Evolutionary conservation across 345 rosid species (phyloP).

Genomic region (Populus simonii): DNA sequence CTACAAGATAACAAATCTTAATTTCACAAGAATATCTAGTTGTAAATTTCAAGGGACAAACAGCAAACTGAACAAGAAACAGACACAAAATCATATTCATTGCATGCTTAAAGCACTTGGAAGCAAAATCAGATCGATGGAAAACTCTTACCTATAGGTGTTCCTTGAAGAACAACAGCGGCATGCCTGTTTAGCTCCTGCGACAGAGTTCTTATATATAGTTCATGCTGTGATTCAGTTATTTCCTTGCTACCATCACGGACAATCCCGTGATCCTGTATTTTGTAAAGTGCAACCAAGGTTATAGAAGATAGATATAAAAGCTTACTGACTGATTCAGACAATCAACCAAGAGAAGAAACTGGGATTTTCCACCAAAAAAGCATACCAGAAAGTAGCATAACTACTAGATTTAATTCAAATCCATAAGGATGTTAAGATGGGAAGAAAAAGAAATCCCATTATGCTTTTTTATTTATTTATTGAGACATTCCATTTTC

Average conservation of each 20-base stretch:
- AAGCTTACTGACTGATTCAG: neutral
- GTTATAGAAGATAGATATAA: neutral
- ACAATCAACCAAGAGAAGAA: neutral
- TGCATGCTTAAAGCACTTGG: neutral
- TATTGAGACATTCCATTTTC: neutral
- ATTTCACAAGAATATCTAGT: neutral
- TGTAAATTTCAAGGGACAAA: neutral
- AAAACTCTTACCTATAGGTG: constrained; percentile 51
- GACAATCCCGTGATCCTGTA: constrained; percentile 77
- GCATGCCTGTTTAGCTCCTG: constrained; percentile 88
- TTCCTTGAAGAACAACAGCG: constrained; percentile 90
- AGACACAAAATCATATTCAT: neutral
- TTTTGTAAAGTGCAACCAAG: constrained; percentile 12
- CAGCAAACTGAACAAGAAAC: constrained; percentile 1
- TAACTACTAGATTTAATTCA: neutral
- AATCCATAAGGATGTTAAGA: neutral
- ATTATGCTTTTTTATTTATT: no score
- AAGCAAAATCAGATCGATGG: neutral
- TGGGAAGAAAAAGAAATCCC: neutral
- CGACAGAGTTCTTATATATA: constrained; percentile 59
- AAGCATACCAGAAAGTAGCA: neutral
- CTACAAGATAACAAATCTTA: constrained; percentile 26
- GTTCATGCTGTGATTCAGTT: constrained; percentile 50
- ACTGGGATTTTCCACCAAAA: neutral
- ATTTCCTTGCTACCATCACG: constrained; percentile 62